phyloP scores from a whole-genome alignment of 2,329 filamentous ascomycete genomes.

The Eutypa lata region DNA sequence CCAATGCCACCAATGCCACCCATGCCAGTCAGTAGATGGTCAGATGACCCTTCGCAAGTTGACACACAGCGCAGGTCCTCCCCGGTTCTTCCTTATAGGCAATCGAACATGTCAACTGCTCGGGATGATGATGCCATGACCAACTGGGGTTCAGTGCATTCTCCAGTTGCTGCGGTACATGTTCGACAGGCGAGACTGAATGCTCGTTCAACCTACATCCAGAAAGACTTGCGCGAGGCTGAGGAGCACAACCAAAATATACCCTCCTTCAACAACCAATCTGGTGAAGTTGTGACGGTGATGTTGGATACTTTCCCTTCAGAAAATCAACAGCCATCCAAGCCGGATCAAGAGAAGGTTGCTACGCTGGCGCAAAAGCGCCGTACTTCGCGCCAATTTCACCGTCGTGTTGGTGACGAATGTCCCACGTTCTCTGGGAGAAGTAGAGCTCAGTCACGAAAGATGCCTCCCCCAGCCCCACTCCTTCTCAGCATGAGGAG shows the following conservation, averaged over 20 bases:
- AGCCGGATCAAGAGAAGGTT: slow-evolving; percentile 21
- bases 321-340: slow-evolving; percentile 23
- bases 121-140: slow-evolving; percentile 41
- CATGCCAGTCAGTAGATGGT: slow-evolving; percentile 9
- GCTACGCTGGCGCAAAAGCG: slow-evolving; percentile 12
- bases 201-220: slow-evolving; percentile 39
- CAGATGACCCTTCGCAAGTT: slow-evolving; percentile 14
- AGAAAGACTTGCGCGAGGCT: slow-evolving; percentile 19
- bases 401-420: slow-evolving; percentile 56
- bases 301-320: slow-evolving; percentile 38
- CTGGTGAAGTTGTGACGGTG: slow-evolving; percentile 38
- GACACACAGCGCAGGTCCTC: slow-evolving; percentile 46
- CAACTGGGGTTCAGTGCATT: slow-evolving; percentile 50
- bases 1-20: slow-evolving; percentile 26
- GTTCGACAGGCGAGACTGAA: slow-evolving; percentile 39
- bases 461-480: slow-evolving; percentile 55
- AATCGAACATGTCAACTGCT: slow-evolving; percentile 32
- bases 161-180: slow-evolving; percentile 43
- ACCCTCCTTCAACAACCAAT: background rate
- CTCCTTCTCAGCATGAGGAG: slow-evolving; percentile 44
- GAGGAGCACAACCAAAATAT: slow-evolving; percentile 1
- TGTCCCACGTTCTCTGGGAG: slow-evolving; percentile 58
- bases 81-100: slow-evolving; percentile 43
- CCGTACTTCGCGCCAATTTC: slow-evolving; percentile 37
- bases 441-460: slow-evolving; percentile 41